Conservation (phyloP, 805 yeast genomes). For the Zygoascus flipseniorum region DNA sequence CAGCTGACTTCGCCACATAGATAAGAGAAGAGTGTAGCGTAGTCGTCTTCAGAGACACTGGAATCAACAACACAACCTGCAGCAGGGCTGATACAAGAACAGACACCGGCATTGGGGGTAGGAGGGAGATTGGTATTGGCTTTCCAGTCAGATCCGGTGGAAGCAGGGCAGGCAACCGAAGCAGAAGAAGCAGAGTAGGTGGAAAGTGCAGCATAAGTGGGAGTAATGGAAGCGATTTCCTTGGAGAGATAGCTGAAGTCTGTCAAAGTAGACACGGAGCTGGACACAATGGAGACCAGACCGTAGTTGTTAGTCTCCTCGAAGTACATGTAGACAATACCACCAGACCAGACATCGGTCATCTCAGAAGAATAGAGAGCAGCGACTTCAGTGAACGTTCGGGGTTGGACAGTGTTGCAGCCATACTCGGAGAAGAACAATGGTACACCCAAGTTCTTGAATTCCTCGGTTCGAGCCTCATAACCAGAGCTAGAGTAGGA, state of each 20-base stretch:
- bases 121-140: conserved; percentile 68
- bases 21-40: conserved; percentile 47
- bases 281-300: conserved; percentile 49
- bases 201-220: conserved; percentile 38
- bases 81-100: conserved; percentile 51
- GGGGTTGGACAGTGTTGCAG: conserved; percentile 65
- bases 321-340: conserved; percentile 86
- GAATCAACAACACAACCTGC: conserved; percentile 51
- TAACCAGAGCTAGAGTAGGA: conserved; percentile 58
- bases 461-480: conserved; percentile 61
- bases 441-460: conserved; percentile 65
- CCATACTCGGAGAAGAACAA: conserved; percentile 85
- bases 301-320: conserved; percentile 81
- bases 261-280: conserved; percentile 45
- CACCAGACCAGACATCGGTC: conserved; percentile 93
- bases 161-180: conserved; percentile 39
- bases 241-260: conserved; percentile 53
- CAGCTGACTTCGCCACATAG: conserved; percentile 57
- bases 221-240: conserved; percentile 45
- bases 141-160: conserved; percentile 47
- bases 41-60: conserved; percentile 45
- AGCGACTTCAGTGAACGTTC: conserved; percentile 67
- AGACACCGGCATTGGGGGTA: conserved; percentile 58
- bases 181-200: conserved; percentile 32
- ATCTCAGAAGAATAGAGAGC: conserved; percentile 58